Percentiles rank a stretch among this genome's conserved stretches.
These are phyloP conservation scores for Bolboschoenoplectus hybrid DNA, from an alignment of 202 grass and related monocot species.

Conservation along the genomic window DNA sequence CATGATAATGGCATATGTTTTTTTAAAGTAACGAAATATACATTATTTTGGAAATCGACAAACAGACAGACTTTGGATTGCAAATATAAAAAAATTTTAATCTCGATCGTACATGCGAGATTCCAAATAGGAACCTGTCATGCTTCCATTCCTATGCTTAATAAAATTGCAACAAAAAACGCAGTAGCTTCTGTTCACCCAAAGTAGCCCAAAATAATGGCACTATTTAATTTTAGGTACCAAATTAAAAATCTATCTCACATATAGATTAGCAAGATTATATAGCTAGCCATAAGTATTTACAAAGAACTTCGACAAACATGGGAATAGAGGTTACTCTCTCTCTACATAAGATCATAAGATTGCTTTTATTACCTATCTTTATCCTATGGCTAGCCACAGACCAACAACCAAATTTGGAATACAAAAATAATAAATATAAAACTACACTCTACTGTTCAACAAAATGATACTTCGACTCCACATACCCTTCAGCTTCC, in stretches of 20 bases:
- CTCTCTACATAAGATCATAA: neutral
- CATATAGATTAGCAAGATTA: neutral
- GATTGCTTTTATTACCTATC: neutral
- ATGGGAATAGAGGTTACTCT: neutral
- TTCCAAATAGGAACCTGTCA: neutral
- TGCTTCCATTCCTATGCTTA: neutral
- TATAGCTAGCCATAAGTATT: constrained; percentile 19
- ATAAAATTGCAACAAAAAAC: neutral
- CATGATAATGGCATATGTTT: too few species aligned
- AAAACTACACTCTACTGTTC: constrained; percentile 55
- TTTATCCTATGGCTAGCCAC: neutral
- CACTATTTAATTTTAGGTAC: neutral
- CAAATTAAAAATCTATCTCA: neutral
- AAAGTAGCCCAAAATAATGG: constrained; percentile 10
- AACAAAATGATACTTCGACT: constrained; percentile 90
- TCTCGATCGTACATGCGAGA: too few species aligned
- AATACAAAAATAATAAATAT: constrained; percentile 14
- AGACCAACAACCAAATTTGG: constrained; percentile 4
- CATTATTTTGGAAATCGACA: too few species aligned
- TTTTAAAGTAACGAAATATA: too few species aligned
- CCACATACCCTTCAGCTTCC: constrained; percentile 88
- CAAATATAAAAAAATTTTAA: too few species aligned
- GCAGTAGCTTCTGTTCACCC: neutral
- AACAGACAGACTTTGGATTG: too few species aligned
- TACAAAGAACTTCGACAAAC: constrained; percentile 8